phyloP scores from a whole-genome alignment of 257 asterid species.

The Voacanga thouarsii region DNA sequence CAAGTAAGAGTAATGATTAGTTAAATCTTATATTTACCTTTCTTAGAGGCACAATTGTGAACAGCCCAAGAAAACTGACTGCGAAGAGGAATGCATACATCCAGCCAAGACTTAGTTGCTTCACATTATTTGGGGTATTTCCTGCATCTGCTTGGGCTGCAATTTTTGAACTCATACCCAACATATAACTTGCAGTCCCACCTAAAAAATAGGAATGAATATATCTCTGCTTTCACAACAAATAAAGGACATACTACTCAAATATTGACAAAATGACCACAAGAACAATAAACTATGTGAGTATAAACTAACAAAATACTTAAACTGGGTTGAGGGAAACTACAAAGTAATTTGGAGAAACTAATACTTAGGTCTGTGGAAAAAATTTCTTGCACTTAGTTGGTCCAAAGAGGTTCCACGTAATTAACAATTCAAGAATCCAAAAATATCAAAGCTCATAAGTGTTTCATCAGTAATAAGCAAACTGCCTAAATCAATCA shows the following conservation, averaged over 20 bases:
- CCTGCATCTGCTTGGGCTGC: slow-evolving; percentile 54
- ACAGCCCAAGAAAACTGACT: slow-evolving; percentile 77
- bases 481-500: no score
- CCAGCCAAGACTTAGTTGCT: slow-evolving; percentile 58
- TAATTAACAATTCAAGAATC: no score
- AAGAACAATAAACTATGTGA: background rate
- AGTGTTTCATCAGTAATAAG: no score
- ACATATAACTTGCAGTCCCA: slow-evolving; percentile 70
- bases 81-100: slow-evolving; percentile 49
- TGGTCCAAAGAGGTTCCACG: no score
- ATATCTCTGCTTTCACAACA: no score
- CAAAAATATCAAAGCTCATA: no score
- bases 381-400: no score
- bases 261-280: background rate
- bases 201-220: slow-evolving; percentile 31
- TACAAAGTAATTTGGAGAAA: no score
- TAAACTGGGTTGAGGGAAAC: no score
- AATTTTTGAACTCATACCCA: slow-evolving; percentile 54
- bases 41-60: slow-evolving; percentile 72
- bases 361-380: no score
- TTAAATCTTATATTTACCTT: slow-evolving; percentile 32
- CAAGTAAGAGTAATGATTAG: no score
- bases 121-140: slow-evolving; percentile 47
- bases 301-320: no score
- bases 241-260: background rate